Base-by-base conservation (phyloP, 371 early-diverging fungal genomes). In the Mucor lusitanicus region DNA sequence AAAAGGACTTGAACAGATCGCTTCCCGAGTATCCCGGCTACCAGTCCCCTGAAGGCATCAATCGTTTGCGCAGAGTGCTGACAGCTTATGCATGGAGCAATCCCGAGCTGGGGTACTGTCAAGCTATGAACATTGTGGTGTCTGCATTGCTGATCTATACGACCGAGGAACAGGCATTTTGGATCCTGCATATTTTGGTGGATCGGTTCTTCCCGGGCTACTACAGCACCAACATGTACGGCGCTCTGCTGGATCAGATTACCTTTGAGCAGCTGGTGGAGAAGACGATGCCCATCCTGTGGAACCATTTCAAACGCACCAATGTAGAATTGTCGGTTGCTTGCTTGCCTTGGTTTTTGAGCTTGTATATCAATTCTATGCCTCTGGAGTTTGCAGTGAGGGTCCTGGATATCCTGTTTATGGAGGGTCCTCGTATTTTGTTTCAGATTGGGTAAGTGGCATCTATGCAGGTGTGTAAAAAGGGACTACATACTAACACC, bases 61-160 rank as follows among this genome's bases (percentile, higher is more conserved):
- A 93, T 46, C 85, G 94, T 5, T 82, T 99, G 56, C 89, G 99
- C 11, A 83, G 95, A 19, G 98, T 98, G 15, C 80, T 99, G 32
- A 88, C 87, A 59, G 94, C 95, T 0, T 95, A 95, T 74, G 86
- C 94, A 39, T 90, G 91, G 89, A 90, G 89, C 55, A 89, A 95
- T 69, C 91, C 94, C 0, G 96, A 96, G 71, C 87, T 99, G 39
- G 99, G 99, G 11, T 99, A 99, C 76, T 98, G 98, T 76, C 98
- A 99, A 75, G 98, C 99, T 0, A 99, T 99, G 99, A 99, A 99
- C 76, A 96, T 99, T 77, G 94, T 99, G 1, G 94, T 94, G 17
- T 94, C 94, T 33, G 95, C 96, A 1, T 81, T 99, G 55, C 81
- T 99, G 42, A 95, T 99, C 82, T 88, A 93, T 71, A 87, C 95